Percentiles rank a stretch among this genome's conserved stretches.
These are phyloP conservation scores for Lactarius sanguifluus DNA, from an alignment of 768 basidiomycete species.

Conservation along the genomic window DNA sequence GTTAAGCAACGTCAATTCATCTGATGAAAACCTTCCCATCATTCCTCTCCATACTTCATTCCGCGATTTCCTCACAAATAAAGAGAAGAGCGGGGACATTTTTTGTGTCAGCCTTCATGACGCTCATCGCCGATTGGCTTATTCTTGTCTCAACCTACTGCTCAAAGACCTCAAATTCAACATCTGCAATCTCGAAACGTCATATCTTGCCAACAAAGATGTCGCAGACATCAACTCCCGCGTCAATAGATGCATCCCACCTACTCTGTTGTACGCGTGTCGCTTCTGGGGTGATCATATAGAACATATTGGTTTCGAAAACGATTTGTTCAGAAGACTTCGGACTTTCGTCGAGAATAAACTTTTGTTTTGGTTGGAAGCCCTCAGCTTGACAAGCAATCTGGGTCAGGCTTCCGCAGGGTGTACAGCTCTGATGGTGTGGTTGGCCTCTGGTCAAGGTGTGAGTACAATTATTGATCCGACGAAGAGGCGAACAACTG, in stretches of 20 bases:
- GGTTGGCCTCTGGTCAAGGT: too few relatives aligned
- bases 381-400: neutral
- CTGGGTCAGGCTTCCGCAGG: neutral
- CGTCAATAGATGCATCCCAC: neutral
- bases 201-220: neutral
- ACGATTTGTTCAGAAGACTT: neutral
- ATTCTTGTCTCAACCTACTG: neutral
- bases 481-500: too few relatives aligned
- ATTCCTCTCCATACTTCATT: neutral
- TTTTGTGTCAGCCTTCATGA: neutral
- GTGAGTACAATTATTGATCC: too few relatives aligned
- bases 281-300: neutral
- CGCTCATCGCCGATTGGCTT: neutral
- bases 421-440: neutral
- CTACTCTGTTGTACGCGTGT: neutral
- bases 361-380: neutral
- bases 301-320: neutral
- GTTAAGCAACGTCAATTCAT: slow-evolving; percentile 7
- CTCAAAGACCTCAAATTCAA: neutral
- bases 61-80: slow-evolving; percentile 7
- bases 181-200: slow-evolving; percentile 2
- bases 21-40: neutral
- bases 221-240: neutral
- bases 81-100: neutral
- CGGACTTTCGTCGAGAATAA: neutral